Percentiles rank a stretch among this genome's conserved stretches.
phyloP scores from a whole-genome alignment of 768 basidiomycete species.

The Mycena chlorophos region DNA sequence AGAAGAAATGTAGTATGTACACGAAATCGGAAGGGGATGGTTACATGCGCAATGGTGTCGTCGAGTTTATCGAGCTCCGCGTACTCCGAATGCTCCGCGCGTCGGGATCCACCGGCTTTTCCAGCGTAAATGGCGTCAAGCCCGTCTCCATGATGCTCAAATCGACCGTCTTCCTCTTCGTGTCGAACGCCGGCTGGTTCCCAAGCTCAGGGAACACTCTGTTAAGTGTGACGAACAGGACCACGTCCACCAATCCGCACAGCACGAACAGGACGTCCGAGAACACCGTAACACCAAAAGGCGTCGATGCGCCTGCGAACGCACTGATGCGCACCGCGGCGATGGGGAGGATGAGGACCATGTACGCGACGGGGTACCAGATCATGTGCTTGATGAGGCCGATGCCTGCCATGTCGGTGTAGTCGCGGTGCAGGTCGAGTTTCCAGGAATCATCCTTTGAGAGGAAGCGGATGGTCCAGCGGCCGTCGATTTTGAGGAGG shows the following conservation, averaged over 20 bases:
- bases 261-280: constrained; percentile 16
- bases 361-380: constrained; percentile 21
- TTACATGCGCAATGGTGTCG: constrained; percentile 4
- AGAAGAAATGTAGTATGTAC: background rate
- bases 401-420: constrained; percentile 19
- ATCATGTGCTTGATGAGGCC: constrained; percentile 22
- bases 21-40: background rate
- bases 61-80: constrained; percentile 4
- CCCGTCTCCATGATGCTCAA: constrained; percentile 6
- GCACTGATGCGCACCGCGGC: constrained; percentile 8
- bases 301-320: constrained; percentile 7
- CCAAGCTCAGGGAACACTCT: constrained; percentile 15
- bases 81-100: background rate
- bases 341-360: constrained; percentile 13
- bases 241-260: constrained; percentile 21
- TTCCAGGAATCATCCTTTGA: constrained; percentile 18
- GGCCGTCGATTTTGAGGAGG: constrained; percentile 15
- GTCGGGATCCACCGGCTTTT: background rate
- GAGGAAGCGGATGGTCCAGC: constrained; percentile 18
- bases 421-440: constrained; percentile 22
- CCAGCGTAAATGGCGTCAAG: constrained; percentile 6
- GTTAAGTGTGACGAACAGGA: constrained; percentile 21
- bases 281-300: constrained; percentile 11
- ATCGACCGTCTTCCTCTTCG: constrained; percentile 18
- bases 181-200: constrained; percentile 12